Evolutionary conservation across 805 yeast genomes (phyloP).

Genomic region (Scheffersomyces lignosus): DNA sequence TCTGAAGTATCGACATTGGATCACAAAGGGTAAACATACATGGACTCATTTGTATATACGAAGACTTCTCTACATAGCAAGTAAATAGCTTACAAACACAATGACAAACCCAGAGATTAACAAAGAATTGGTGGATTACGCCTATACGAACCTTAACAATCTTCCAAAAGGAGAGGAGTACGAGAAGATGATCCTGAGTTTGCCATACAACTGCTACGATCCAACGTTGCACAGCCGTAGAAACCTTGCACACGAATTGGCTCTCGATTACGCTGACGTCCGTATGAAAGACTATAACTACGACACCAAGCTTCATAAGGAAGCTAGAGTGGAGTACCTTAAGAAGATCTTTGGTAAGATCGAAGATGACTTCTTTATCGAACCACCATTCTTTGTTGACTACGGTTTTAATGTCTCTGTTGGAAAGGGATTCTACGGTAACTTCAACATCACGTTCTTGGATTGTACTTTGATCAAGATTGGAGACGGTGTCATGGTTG

Average conservation of each 20-base stretch:
- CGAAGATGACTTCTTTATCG: slow-evolving; percentile 43
- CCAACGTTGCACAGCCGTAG: slow-evolving; percentile 27
- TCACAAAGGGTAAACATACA: no score
- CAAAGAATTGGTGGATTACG: slow-evolving; percentile 33
- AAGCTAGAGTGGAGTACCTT: slow-evolving; percentile 39
- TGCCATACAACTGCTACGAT: slow-evolving; percentile 42
- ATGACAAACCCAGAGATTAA: slow-evolving; percentile 17
- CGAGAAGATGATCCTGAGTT: slow-evolving; percentile 56
- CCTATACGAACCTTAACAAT: slow-evolving; percentile 31
- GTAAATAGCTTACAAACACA: no score
- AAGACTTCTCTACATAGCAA: no score
- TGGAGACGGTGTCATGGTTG: slow-evolving; percentile 60
- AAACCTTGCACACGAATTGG: slow-evolving; percentile 32
- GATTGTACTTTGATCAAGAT: slow-evolving; percentile 62
- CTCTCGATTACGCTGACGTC: slow-evolving; percentile 32
- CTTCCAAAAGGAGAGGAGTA: slow-evolving; percentile 45
- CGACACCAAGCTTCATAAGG: slow-evolving; percentile 23
- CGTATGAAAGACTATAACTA: slow-evolving; percentile 33
- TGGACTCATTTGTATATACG: no score
- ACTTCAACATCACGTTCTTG: slow-evolving; percentile 54
- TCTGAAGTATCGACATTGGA: no score
- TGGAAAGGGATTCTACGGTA: slow-evolving; percentile 61
- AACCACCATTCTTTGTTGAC: slow-evolving; percentile 63
- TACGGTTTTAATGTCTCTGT: slow-evolving; percentile 62
- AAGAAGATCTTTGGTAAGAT: slow-evolving; percentile 48